Conservation (phyloP, 1,139 yeast species). For the Meyerozyma athensensis region DNA sequence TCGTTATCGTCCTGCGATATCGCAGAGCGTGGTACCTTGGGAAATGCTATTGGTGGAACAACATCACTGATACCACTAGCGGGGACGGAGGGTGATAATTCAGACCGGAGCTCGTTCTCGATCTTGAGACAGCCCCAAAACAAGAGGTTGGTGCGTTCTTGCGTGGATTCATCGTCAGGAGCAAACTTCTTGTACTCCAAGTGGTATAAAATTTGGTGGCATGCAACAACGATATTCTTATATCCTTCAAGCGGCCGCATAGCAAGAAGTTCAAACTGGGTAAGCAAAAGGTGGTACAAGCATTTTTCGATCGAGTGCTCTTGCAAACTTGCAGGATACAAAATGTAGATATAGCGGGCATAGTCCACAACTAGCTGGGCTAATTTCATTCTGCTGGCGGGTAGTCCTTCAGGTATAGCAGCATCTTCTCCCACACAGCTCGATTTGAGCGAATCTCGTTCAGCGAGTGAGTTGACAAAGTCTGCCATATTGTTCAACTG, state of each 20-base stretch:
- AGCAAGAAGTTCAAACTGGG: constrained; percentile 33
- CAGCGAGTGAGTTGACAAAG: constrained; percentile 26
- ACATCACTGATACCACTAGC: constrained; percentile 38
- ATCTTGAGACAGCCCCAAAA: constrained; percentile 45
- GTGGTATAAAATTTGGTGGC: constrained; percentile 33
- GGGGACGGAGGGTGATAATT: constrained; percentile 41
- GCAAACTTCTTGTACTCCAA: constrained; percentile 13
- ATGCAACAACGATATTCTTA: constrained; percentile 26
- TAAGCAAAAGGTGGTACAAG: constrained; percentile 27
- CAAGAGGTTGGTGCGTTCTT: constrained; percentile 12
- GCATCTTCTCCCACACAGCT: constrained; percentile 16
- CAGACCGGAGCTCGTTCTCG: constrained; percentile 43
- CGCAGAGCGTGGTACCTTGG: constrained; percentile 30
- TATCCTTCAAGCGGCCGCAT: constrained; percentile 38
- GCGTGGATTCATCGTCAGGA: constrained; percentile 1
- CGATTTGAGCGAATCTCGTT: constrained; percentile 17
- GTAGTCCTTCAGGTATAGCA: constrained; percentile 13
- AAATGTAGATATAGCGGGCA: constrained; percentile 18
- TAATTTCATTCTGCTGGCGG: constrained; percentile 20
- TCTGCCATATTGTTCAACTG: constrained; percentile 31
- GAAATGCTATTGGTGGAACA: constrained; percentile 40
- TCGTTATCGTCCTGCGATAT: constrained; percentile 14
- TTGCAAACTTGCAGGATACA: constrained; percentile 21
- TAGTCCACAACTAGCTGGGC: constrained; percentile 22
- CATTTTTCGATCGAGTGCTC: constrained; percentile 21